Base-by-base conservation (phyloP, 768 basidiomycete species). In the Boletus fagicola region DNA sequence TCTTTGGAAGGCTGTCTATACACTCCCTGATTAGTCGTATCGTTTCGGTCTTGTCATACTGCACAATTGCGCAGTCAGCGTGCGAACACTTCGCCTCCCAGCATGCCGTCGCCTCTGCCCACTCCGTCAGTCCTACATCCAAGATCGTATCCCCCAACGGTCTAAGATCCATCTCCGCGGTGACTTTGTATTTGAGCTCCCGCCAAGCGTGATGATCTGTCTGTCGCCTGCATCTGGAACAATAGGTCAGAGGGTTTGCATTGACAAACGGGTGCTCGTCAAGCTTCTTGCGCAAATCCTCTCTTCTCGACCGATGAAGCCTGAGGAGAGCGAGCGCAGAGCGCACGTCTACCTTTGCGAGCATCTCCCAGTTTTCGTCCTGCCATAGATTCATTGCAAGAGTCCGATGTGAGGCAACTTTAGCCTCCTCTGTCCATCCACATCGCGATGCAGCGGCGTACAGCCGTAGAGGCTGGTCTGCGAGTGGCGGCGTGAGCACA, bases 171-270 rank as follows among this genome's bases (percentile, higher is more conserved):
- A 87, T 80, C 74, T 86, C 85, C 49, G 75, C 60, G 5, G 81
- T 65, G 52, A 86, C 79, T 47, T 71, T 78, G 62, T 81, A 76
- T 65, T 86, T 87, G 54, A 87, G 75, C 65, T 85, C 83, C 62
- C 83, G 76, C 86, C 86, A 86, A 7, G 83, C 82, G 51, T 80
- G 76, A 66, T 87, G 84, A 58, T 83, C 80, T 42, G 83, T 78
- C 20, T 62, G 40, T 3, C 69, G 68, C 38, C 77, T 72, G 67
- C 85, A 87, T 44, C 79, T 72, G 28, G 77, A 75, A 62, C 86
- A 87, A 20, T 33, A 55, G 3, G 68, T 55, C 47, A 36, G 5
- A 4, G 82, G 82, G 31, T 65, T 78, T 22, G 77, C 70, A 30
- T 71, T 72, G 39, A 87, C 83, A 68, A 87, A 87, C 4, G 85